These are phyloP conservation scores for Biancaea sappan DNA, from an alignment of 306 rosid species.

Conservation along the genomic window DNA sequence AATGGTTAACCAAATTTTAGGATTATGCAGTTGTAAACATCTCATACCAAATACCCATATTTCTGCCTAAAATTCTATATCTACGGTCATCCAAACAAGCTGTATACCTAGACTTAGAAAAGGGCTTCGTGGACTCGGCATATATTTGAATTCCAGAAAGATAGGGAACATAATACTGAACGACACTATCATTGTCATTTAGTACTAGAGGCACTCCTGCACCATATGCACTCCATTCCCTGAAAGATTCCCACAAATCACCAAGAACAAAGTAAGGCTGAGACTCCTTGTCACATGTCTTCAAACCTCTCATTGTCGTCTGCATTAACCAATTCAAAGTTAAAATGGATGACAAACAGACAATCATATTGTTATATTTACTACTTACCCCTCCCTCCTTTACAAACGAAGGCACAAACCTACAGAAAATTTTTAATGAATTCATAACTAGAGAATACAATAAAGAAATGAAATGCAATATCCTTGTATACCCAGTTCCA, in stretches of 20 bases:
- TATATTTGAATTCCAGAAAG: slow-evolving; percentile 90
- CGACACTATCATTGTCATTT: slow-evolving; percentile 67
- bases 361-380: neutral
- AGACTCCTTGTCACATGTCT: slow-evolving; percentile 51
- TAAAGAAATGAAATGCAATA: slow-evolving; percentile 2
- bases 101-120: slow-evolving; percentile 63
- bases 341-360: neutral
- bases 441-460: neutral
- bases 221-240: slow-evolving; percentile 96
- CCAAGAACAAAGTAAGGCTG: slow-evolving; percentile 80
- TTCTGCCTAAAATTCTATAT: neutral
- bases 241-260: slow-evolving; percentile 88
- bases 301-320: slow-evolving; percentile 57
- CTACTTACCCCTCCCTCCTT: neutral
- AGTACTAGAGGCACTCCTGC: slow-evolving; percentile 91
- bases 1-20: neutral
- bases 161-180: slow-evolving; percentile 86
- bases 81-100: neutral
- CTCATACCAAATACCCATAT: neutral
- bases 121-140: slow-evolving; percentile 44
- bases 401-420: slow-evolving; percentile 16
- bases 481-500: neutral
- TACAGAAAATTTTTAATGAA: slow-evolving; percentile 2
- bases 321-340: slow-evolving; percentile 45
- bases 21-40: neutral